Conservation (phyloP, 148 eudicot species). For the Vaccinium darrowii region DNA sequence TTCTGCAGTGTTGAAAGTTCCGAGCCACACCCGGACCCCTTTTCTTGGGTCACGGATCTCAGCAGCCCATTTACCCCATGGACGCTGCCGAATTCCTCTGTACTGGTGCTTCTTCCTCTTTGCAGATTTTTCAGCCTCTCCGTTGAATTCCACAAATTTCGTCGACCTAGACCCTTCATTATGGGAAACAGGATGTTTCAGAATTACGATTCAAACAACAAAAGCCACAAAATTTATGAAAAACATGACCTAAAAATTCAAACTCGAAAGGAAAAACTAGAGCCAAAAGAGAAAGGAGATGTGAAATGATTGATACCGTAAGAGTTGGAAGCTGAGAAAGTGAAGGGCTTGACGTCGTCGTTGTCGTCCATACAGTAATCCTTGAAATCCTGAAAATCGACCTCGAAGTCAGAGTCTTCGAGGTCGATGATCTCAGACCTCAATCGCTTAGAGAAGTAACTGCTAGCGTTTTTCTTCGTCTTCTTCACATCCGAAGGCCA, state of each 20-base stretch:
- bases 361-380: slow-evolving; percentile 29
- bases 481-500: slow-evolving; percentile 38
- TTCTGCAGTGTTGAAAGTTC: slow-evolving; percentile 95
- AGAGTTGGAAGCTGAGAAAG: slow-evolving; percentile 38
- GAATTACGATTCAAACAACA: not conserved
- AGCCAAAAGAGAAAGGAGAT: not conserved
- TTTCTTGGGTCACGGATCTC: slow-evolving; percentile 98
- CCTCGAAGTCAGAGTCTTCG: slow-evolving; percentile 63
- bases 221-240: not conserved
- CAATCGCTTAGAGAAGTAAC: slow-evolving; percentile 50
- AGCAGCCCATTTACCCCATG: slow-evolving; percentile 99
- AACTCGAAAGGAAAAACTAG: too few species aligned
- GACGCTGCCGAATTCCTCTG: slow-evolving; percentile 95
- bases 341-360: slow-evolving; percentile 37
- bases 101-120: slow-evolving; percentile 86
- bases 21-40: slow-evolving; percentile 98
- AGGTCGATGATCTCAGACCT: slow-evolving; percentile 42
- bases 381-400: slow-evolving; percentile 73
- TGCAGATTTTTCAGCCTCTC: slow-evolving; percentile 57
- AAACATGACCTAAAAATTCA: too few species aligned
- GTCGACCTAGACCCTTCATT: slow-evolving; percentile 36
- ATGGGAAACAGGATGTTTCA: slow-evolving; percentile 13
- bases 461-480: slow-evolving; percentile 23
- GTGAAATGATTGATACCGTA: slow-evolving; percentile 24
- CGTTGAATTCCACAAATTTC: slow-evolving; percentile 42